Evolutionary conservation across 78 protist genomes (phyloP).

Genomic region (Corallochytrium limacisporum): DNA sequence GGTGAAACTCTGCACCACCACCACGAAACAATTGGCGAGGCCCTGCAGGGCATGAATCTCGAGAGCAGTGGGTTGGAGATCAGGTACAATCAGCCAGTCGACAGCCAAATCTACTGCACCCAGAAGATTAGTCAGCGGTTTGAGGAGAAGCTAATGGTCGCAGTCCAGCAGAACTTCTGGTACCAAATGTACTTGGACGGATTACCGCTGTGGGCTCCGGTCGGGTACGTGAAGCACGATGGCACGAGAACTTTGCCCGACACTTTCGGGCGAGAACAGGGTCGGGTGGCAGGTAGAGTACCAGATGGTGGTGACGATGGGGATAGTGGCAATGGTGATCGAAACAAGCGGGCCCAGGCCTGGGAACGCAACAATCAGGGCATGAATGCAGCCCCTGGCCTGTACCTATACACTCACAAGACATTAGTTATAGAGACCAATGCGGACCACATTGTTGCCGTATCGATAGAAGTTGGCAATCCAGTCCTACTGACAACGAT

Average conservation of each 20-base stretch:
- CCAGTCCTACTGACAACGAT: no score
- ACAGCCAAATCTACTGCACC: not conserved
- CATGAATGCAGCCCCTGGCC: not conserved
- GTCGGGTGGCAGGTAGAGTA: no score
- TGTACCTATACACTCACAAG: conserved; percentile 54
- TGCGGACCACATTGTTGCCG: conserved; percentile 28
- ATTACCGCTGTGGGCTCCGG: conserved; percentile 85
- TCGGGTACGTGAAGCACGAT: no score
- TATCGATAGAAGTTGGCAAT: not conserved
- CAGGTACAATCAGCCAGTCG: not conserved
- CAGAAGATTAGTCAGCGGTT: not conserved
- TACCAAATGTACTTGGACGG: conserved; percentile 54
- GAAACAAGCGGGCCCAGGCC: no score
- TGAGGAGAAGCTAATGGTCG: conserved; percentile 14
- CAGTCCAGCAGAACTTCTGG: conserved; percentile 42
- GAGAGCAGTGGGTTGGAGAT: conserved; percentile 20
- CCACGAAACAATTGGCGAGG: conserved; percentile 56
- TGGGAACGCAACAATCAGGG: no score
- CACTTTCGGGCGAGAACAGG: no score
- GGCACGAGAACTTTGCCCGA: no score
- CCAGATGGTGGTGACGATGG: not conserved
- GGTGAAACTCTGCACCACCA: not conserved
- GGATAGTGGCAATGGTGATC: no score
- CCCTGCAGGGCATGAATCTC: conserved; percentile 61
- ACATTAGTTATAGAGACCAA: conserved; percentile 47